These are phyloP conservation scores for Neofusicoccum laricinum DNA, from an alignment of 2,329 filamentous ascomycete species.

Conservation along the genomic window DNA sequence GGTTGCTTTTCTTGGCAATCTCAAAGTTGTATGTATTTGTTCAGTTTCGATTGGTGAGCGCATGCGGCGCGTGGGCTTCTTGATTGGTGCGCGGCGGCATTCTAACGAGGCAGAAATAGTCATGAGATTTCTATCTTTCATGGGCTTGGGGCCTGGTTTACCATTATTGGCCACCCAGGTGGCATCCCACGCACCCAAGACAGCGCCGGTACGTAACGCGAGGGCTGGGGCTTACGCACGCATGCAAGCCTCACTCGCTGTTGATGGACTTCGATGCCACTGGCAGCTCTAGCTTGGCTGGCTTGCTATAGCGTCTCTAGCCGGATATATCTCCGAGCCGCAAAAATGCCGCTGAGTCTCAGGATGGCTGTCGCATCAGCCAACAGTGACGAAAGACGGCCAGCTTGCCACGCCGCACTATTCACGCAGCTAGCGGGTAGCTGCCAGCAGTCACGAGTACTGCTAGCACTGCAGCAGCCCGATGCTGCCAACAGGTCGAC, in stretches of 20 bases:
- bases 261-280: background rate
- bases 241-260: background rate
- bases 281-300: background rate
- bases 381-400: background rate
- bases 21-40: background rate
- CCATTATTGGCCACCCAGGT: background rate
- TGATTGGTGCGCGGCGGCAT: background rate
- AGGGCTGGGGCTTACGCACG: background rate
- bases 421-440: background rate
- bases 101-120: background rate
- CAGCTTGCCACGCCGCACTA: background rate
- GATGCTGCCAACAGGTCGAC: background rate
- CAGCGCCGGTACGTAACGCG: background rate
- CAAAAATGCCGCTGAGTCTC: background rate
- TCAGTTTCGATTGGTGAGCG: background rate
- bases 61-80: background rate
- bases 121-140: background rate
- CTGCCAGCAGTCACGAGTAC: background rate
- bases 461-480: background rate
- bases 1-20: conserved; percentile 1
- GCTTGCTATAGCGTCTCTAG: background rate
- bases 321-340: background rate
- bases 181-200: background rate
- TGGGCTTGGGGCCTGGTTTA: background rate
- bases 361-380: background rate